These are phyloP conservation scores for Exophiala phaeomuriformis DNA, from an alignment of 2,329 filamentous ascomycete species.

Conservation along the genomic window DNA sequence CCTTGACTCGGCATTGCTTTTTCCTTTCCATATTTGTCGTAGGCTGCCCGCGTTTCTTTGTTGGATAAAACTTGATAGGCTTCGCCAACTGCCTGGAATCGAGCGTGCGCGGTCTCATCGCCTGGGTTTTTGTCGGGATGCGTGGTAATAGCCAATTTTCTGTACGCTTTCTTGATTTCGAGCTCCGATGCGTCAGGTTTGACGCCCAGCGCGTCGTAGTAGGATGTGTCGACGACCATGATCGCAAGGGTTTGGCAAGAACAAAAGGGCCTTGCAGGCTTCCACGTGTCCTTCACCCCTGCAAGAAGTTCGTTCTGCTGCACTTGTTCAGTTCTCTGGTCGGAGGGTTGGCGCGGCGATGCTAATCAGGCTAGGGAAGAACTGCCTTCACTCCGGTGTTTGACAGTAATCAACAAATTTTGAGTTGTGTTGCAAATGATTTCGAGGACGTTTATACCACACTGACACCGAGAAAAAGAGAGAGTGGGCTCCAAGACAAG, in stretches of 20 bases:
- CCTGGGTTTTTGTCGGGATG: constrained; percentile 87
- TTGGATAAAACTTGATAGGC: constrained; percentile 77
- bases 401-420: too few species aligned
- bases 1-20: constrained; percentile 82
- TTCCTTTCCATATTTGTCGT: constrained; percentile 97
- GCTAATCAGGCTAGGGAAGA: too few species aligned
- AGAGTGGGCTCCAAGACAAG: neutral
- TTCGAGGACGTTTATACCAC: too few species aligned
- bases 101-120: constrained; percentile 85
- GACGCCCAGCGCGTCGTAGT: constrained; percentile 83
- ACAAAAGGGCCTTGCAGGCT: neutral
- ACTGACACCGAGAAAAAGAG: too few species aligned
- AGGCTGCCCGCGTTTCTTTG: constrained; percentile 75
- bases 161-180: constrained; percentile 95
- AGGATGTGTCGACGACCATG: constrained; percentile 83
- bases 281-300: neutral
- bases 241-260: constrained; percentile 25
- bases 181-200: constrained; percentile 76
- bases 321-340: neutral
- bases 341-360: neutral
- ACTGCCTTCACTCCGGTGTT: too few species aligned
- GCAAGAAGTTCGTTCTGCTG: neutral
- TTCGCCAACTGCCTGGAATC: constrained; percentile 78
- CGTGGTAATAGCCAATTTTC: constrained; percentile 73
- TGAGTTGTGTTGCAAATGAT: too few species aligned